Evolutionary conservation across 441 rosid genomes (phyloP).

Genomic region (Pelargonium myrrhifolium): DNA sequence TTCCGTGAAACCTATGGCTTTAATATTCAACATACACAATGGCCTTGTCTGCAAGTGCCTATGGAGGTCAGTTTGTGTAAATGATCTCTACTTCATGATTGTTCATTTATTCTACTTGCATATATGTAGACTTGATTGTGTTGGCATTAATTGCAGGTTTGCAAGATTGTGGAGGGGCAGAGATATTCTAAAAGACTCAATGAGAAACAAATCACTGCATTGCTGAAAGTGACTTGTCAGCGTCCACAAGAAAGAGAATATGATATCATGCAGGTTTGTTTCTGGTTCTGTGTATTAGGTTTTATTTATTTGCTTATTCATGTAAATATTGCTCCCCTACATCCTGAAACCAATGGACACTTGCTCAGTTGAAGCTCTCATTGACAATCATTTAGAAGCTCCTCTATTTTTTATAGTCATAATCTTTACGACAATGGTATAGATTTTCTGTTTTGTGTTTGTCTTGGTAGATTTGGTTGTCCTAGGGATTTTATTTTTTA

Average conservation of each 20-base stretch:
- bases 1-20: conserved; percentile 97
- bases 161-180: conserved; percentile 97
- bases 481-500: no score
- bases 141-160: conserved; percentile 45
- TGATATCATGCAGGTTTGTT: conserved; percentile 60
- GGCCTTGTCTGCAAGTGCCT: conserved; percentile 96
- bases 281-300: no score
- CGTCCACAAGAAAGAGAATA: conserved; percentile 86
- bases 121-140: conserved; percentile 9
- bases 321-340: not conserved
- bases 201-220: conserved; percentile 85
- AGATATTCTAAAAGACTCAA: conserved; percentile 83
- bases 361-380: no score
- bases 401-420: no score
- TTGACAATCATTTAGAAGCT: no score
- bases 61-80: conserved; percentile 56
- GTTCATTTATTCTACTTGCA: not conserved
- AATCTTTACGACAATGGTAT: no score
- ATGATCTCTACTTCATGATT: not conserved
- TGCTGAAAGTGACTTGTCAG: conserved; percentile 89
- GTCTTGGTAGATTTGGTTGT: no score
- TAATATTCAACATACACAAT: conserved; percentile 74
- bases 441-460: no score
- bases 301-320: not conserved
- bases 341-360: no score